phyloP scores from a whole-genome alignment of 441 rosid species.

The Adansonia grandidieri region DNA sequence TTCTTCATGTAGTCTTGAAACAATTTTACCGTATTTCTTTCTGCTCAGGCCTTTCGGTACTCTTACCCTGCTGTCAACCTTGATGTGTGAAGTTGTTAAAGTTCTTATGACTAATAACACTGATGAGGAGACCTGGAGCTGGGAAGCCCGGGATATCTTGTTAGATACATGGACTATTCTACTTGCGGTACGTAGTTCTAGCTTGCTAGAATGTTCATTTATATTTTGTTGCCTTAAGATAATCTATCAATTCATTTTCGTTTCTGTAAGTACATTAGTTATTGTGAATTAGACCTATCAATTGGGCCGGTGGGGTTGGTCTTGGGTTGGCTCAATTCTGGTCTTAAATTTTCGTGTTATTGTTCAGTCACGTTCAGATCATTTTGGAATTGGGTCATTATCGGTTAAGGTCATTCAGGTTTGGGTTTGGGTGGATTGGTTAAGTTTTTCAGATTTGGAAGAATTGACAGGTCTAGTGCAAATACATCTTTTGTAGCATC shows the following conservation, averaged over 20 bases:
- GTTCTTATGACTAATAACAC: conserved; percentile 61
- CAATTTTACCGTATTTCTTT: conserved; percentile 21
- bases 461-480: not conserved
- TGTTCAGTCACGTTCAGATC: not conserved
- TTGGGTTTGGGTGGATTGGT: not conserved
- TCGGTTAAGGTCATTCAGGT: not conserved
- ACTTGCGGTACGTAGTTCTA: conserved; percentile 59
- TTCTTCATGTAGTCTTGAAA: conserved; percentile 21
- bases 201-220: not conserved
- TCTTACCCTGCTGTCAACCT: conserved; percentile 69
- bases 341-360: not conserved
- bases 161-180: conserved; percentile 92
- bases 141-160: conserved; percentile 96
- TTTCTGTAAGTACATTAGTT: not conserved
- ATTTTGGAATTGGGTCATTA: conserved; percentile 7
- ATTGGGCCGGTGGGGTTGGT: not conserved
- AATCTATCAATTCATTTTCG: conserved; percentile 22
- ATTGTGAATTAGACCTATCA: not conserved
- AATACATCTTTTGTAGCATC: conserved; percentile 4
- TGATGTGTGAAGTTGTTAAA: conserved; percentile 94
- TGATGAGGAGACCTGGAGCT: conserved; percentile 93
- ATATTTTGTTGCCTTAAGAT: conserved; percentile 21
- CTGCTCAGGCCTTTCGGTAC: conserved; percentile 87
- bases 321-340: not conserved
- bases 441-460: not conserved